Base-by-base conservation (phyloP, 345 rosid genomes). In the Rhodamnia rubescens region DNA sequence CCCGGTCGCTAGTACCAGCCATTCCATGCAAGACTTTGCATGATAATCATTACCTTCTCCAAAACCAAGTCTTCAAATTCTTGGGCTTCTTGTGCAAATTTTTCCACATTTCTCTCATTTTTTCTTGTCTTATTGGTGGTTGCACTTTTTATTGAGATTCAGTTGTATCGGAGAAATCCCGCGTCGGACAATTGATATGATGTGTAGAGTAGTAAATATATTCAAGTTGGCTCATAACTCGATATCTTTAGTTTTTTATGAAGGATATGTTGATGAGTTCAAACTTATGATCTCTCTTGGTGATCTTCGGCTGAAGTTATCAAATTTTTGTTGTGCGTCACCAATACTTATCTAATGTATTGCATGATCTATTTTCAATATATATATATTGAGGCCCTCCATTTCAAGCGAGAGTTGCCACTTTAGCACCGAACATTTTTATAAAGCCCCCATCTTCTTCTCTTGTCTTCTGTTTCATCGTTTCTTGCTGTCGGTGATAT, bases 1-100 rank as follows among this genome's bases (percentile, higher is more conserved):
- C 44, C 86, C 12, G 52, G 83, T 81, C 83, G n/a, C 57, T 85
- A 44, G 51, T 83, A 86, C 83, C 88, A 15, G 85, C 74, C 87
- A 83, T 86, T 83, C 85, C 85, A 52, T 82, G 75, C 55, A 29
- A 40, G 81, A 20, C 83, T 64, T 22, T 64, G 75, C 55, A 74
- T 49, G 81, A 49, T 44, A 78, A 18, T 52, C 80, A 57, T 16
- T 53, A 6, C 15, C 53, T 78, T 55, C 84, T 24, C 83, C 74
- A 10, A 50, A 24, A 29, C 22, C 44, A 21, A 61, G 80, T 69
- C 80, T 69, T 69, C 80, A 36, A 36, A 69, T 69, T 18, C 5
- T 21, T 40, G 47, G 80, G 80, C 47, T 69, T 8, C 75, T 7
- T 4, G 44, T 18, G 42, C 80, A 69, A 69, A 36, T 32, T 69